Base-by-base conservation (phyloP, 129 eudicot genomes). In the carrot (Daucus carota) region DNA sequence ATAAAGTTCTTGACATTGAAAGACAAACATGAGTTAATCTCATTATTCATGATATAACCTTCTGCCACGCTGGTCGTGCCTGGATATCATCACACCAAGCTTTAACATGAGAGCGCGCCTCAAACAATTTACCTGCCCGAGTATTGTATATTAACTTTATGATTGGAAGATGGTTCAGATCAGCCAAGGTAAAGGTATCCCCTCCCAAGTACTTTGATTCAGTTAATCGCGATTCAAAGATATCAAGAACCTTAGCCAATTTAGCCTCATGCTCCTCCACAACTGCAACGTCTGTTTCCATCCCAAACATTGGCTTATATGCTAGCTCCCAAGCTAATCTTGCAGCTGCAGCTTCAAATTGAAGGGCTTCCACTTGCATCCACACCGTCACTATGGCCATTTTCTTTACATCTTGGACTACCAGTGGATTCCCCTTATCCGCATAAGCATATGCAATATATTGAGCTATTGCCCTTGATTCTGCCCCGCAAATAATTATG, bases 201-300 rank as follows among this genome's bases (percentile, higher is more conserved):
- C 93, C 93, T 1, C 79, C 96, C 73, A 92, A 73, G 83, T 89
- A 92, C 80, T 87, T 89, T 72, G 88, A 86, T 62, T 80, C 29
- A 4, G 83, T 48, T 69, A 92, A 79, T 22, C 90, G 85, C 0
- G 75, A 17, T 63, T 92, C 97, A 26, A 89, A 92, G 22, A 89
- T 79, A 42, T 89, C 96, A 1, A 92, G 87, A 72, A 92, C 86
- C 75, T 82, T 29, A 45, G 81, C 85, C 74, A 92, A 74, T 65
- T 87, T 80, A 26, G 44, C 78, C 45, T 82, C 85, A 31, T 72
- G 20, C 75, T 83, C 88, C n/a, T 73, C 83, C 44, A 87, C 88
- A 1, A 38, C 75, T 6, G 88, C 82, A 2, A 78, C 83, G 41
- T 88, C 89, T 0, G 82, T 54, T 4, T 74, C 62, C 81, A 48